These are phyloP conservation scores for Quercus mongolica DNA, from an alignment of 306 rosid species.

Conservation along the genomic window DNA sequence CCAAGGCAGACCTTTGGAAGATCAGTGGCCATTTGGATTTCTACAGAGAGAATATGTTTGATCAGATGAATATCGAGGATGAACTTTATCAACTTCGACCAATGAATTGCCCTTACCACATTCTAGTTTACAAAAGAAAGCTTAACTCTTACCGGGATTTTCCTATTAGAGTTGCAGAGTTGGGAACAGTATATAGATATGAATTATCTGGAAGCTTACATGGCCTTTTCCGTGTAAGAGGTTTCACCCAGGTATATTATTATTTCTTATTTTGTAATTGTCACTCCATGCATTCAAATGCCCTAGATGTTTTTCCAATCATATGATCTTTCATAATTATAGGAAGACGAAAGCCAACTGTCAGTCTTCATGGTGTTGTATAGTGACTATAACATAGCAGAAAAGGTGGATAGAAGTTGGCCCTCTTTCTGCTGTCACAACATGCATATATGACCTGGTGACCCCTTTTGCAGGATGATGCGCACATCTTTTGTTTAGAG, in stretches of 20 bases:
- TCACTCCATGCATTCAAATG: background rate
- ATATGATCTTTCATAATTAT: constrained; percentile 12
- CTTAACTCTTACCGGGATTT: constrained; percentile 88
- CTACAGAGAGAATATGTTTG: constrained; percentile 90
- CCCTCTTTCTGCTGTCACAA: background rate
- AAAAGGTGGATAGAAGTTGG: constrained; percentile 3
- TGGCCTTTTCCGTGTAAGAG: constrained; percentile 96
- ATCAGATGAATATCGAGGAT: constrained; percentile 86
- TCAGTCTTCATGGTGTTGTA: background rate
- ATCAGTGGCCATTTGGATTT: constrained; percentile 97
- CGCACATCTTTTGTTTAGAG: constrained; percentile 92
- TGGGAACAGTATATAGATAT: constrained; percentile 96
- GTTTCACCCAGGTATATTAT: constrained; percentile 81
- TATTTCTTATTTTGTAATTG: constrained; percentile 2
- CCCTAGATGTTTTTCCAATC: background rate
- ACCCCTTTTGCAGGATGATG: constrained; percentile 80
- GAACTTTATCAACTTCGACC: constrained; percentile 96
- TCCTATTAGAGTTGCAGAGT: constrained; percentile 85
- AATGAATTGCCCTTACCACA: constrained; percentile 98
- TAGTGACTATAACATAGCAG: background rate
- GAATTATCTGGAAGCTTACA: constrained; percentile 96
- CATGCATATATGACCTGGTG: constrained; percentile 4
- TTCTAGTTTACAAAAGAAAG: constrained; percentile 83
- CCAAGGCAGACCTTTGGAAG: constrained; percentile 97
- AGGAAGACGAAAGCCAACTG: background rate